Percentiles rank a stretch among this genome's conserved stretches.
Conservation (phyloP, 75 land plant genomes). For the Picea glauca region DNA sequence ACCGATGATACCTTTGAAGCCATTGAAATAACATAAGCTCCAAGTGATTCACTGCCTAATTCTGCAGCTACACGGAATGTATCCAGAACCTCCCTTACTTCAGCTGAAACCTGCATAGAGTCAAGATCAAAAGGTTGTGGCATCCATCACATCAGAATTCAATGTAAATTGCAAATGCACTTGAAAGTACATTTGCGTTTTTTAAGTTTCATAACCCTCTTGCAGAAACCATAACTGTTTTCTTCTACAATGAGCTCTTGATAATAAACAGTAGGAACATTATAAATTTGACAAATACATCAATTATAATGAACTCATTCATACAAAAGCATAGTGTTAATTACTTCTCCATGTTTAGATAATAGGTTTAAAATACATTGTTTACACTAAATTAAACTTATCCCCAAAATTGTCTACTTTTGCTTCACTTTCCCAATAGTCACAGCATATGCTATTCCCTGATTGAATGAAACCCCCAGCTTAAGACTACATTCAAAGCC, state of each 20-base stretch:
- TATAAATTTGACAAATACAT: neutral
- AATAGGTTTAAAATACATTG: too few relatives aligned
- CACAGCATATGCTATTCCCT: too few relatives aligned
- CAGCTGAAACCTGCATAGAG: slow-evolving; percentile 45
- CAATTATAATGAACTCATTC: neutral
- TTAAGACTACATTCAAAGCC: neutral
- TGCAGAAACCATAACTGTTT: neutral
- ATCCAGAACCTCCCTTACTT: slow-evolving; percentile 83
- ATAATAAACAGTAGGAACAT: neutral
- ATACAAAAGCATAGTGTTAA: neutral
- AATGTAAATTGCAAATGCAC: neutral
- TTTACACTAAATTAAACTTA: neutral
- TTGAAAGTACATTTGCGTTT: neutral
- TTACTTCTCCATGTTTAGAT: neutral
- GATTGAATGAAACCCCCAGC: neutral
- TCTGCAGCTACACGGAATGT: slow-evolving; percentile 97
- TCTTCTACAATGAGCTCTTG: neutral
- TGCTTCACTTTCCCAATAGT: neutral
- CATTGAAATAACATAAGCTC: slow-evolving; percentile 98
- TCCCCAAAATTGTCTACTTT: neutral
- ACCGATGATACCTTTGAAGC: slow-evolving; percentile 65
- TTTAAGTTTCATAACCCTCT: neutral
- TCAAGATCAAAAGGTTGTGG: neutral
- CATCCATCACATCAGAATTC: neutral
- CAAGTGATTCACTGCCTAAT: slow-evolving; percentile 80